A percentile compares a stretch with the other conserved stretches of the same genome.
phyloP scores from a whole-genome alignment of 2,329 filamentous ascomycete genomes.

The Venturia aucupariae region DNA sequence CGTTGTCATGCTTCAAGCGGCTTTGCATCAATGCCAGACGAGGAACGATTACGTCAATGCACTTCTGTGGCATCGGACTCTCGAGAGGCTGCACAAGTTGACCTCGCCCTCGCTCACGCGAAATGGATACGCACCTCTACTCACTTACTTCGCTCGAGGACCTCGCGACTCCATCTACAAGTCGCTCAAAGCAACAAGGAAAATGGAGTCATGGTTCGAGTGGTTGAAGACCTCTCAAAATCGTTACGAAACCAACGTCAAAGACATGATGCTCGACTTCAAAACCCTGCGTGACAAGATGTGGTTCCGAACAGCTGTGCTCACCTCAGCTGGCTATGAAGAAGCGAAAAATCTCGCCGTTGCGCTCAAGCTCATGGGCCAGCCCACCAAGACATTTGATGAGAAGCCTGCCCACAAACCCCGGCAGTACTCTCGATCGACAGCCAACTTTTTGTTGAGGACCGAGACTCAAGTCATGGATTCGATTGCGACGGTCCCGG shows the following conservation, averaged over 20 bases:
- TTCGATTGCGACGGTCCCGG: slow-evolving; percentile 69
- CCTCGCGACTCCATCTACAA: slow-evolving; percentile 60
- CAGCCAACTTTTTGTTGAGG: slow-evolving; percentile 59
- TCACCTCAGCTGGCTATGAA: slow-evolving; percentile 80
- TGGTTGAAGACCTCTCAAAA: slow-evolving; percentile 78
- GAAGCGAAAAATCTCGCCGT: slow-evolving; percentile 77
- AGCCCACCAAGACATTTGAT: slow-evolving; percentile 35
- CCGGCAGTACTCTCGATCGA: slow-evolving; percentile 36
- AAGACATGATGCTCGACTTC: slow-evolving; percentile 64
- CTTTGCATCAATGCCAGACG: slow-evolving; percentile 65
- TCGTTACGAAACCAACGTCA: slow-evolving; percentile 63
- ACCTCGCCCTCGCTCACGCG: slow-evolving; percentile 51
- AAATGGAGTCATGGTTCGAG: slow-evolving; percentile 72
- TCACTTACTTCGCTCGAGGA: slow-evolving; percentile 65
- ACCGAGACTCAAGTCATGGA: slow-evolving; percentile 81
- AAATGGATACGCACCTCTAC: slow-evolving; percentile 60
- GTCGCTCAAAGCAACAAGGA: slow-evolving; percentile 63
- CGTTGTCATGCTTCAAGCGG: slow-evolving; percentile 65
- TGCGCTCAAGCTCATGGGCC: slow-evolving; percentile 84
- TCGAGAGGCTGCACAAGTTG: slow-evolving; percentile 61
- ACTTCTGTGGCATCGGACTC: slow-evolving; percentile 75
- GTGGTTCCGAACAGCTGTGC: slow-evolving; percentile 96
- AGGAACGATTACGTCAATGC: slow-evolving; percentile 76
- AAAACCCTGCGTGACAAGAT: slow-evolving; percentile 84
- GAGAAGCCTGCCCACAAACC: slow-evolving; percentile 31